Evolutionary conservation across 768 basidiomycete genomes (phyloP).

Genomic region (Lactifluus echinatus): DNA sequence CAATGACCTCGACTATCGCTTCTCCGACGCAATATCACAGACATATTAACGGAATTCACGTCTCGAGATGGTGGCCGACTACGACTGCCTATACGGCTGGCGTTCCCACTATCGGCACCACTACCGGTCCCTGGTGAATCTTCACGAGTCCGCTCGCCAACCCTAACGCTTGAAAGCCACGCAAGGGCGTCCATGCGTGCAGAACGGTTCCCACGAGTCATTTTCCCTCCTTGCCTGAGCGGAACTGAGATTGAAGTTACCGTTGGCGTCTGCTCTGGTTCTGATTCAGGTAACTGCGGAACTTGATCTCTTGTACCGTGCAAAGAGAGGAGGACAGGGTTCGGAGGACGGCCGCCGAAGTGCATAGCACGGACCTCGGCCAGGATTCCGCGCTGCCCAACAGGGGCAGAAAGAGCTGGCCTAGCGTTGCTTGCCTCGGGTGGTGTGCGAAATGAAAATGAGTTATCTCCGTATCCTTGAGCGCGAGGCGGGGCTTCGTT

Average conservation of each 20-base stretch:
- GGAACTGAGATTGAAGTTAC: conserved; percentile 12
- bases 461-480: conserved; percentile 21
- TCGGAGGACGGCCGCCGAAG: conserved; percentile 23
- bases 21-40: conserved; percentile 26
- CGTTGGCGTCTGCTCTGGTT: conserved; percentile 22
- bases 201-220: conserved; percentile 40
- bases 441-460: conserved; percentile 48
- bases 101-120: conserved; percentile 37
- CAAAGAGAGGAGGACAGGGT: conserved; percentile 25
- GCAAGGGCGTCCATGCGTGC: conserved; percentile 55
- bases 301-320: neutral
- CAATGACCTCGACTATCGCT: conserved; percentile 40
- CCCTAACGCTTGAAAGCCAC: conserved; percentile 69
- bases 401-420: conserved; percentile 48
- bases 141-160: conserved; percentile 41
- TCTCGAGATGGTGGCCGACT: conserved; percentile 23
- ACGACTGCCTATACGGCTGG: conserved; percentile 39
- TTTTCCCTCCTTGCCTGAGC: conserved; percentile 27
- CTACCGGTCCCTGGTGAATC: conserved; percentile 51
- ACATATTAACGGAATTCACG: neutral
- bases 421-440: conserved; percentile 28
- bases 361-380: conserved; percentile 59
- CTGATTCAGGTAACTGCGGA: conserved; percentile 11
- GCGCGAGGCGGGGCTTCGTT: conserved; percentile 9
- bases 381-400: conserved; percentile 57